Conservation (phyloP, 2,329 filamentous ascomycete species). For the Teratosphaeria epicoccoides region DNA sequence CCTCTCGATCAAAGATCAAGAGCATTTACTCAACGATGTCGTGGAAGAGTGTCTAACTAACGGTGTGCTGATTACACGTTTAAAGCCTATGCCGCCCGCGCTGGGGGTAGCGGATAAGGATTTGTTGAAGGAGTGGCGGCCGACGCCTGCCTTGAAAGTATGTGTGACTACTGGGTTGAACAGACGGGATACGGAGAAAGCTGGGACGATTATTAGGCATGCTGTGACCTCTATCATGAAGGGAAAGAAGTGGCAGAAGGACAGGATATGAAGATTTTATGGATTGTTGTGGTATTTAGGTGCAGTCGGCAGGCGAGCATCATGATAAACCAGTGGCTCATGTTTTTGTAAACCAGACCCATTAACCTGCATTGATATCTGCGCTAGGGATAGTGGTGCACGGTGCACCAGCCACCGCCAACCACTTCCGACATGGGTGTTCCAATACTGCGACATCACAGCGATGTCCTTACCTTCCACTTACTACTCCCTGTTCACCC, state of each 20-base stretch:
- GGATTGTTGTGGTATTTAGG: too few relatives aligned
- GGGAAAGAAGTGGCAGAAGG: slow-evolving; percentile 26
- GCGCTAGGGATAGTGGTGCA: too few relatives aligned
- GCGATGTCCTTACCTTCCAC: too few relatives aligned
- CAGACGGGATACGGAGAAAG: slow-evolving; percentile 93
- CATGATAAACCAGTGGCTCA: too few relatives aligned
- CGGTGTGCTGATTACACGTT: slow-evolving; percentile 75
- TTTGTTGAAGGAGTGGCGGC: slow-evolving; percentile 48
- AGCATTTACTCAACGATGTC: slow-evolving; percentile 73
- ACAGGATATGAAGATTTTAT: background rate
- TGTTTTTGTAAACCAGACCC: too few relatives aligned
- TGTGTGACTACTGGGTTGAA: slow-evolving; percentile 80
- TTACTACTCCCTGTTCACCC: too few relatives aligned
- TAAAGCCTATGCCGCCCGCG: slow-evolving; percentile 60
- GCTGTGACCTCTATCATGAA: slow-evolving; percentile 87
- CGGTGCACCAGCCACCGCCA: too few relatives aligned
- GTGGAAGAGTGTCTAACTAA: slow-evolving; percentile 91
- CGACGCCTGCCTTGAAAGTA: slow-evolving; percentile 78
- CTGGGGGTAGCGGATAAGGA: slow-evolving; percentile 56
- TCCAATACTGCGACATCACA: too few relatives aligned
- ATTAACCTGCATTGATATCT: too few relatives aligned
- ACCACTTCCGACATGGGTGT: too few relatives aligned
- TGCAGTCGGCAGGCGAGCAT: too few relatives aligned
- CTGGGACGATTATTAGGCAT: slow-evolving; percentile 75
- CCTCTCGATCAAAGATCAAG: slow-evolving; percentile 63